These are phyloP conservation scores for Fusarium concolor DNA, from an alignment of 2,329 filamentous ascomycete genomes.

Conservation along the genomic window DNA sequence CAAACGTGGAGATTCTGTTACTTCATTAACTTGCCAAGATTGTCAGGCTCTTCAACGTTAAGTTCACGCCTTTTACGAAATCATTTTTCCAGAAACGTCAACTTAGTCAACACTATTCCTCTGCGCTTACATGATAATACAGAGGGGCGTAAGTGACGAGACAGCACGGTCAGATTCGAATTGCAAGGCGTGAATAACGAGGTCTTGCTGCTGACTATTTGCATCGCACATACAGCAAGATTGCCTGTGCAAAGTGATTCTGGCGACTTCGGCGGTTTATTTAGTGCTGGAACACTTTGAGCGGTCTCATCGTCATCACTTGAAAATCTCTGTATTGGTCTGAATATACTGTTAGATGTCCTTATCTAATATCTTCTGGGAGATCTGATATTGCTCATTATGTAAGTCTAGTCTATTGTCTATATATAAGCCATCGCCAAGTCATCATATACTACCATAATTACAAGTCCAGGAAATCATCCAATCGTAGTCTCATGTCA, in stretches of 20 bases:
- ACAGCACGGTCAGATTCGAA: too few species aligned
- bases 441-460: background rate
- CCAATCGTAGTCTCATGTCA: too few species aligned
- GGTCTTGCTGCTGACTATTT: background rate
- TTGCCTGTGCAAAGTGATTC: too few species aligned
- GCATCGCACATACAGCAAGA: too few species aligned
- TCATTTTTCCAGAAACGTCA: too few species aligned
- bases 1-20: background rate
- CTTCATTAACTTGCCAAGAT: background rate
- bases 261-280: too few species aligned
- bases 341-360: too few species aligned
- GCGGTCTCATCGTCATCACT: too few species aligned
- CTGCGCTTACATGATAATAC: background rate
- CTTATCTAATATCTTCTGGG: too few species aligned
- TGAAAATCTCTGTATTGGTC: too few species aligned
- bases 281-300: too few species aligned
- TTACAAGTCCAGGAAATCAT: background rate
- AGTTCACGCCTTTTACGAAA: background rate
- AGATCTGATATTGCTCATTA: background rate
- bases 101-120: too few species aligned
- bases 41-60: constrained; percentile 1
- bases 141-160: background rate
- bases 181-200: background rate
- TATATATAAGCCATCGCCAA: background rate
- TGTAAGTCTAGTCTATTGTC: background rate